Evolutionary conservation across 257 asterid genomes (phyloP).

Genomic region (Ilex aquifolium): DNA sequence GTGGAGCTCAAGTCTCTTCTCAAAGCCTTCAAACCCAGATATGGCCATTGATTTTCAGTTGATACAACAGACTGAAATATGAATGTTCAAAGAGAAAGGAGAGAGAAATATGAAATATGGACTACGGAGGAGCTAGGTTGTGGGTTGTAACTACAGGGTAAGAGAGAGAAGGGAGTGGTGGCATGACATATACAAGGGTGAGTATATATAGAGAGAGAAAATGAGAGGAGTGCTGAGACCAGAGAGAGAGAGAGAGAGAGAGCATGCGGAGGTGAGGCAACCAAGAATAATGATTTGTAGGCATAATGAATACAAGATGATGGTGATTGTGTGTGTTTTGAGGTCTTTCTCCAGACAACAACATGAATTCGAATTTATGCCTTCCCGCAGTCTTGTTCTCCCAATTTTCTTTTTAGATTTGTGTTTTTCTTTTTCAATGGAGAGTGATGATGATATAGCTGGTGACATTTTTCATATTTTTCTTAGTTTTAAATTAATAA

Average conservation of each 20-base stretch:
- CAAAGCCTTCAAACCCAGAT: slow-evolving; percentile 96
- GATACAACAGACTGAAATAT: not conserved
- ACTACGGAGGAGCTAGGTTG: not conserved
- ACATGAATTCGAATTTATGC: slow-evolving; percentile 44
- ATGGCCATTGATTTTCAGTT: slow-evolving; percentile 46
- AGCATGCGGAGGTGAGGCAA: slow-evolving; percentile 81
- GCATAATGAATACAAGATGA: slow-evolving; percentile 92
- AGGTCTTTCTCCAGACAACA: slow-evolving; percentile 43
- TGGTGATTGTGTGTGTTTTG: slow-evolving; percentile 31
- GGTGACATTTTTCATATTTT: too few relatives aligned
- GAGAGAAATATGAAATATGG: not conserved
- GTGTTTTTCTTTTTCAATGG: too few relatives aligned
- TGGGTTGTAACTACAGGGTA: not conserved
- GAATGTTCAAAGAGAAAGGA: not conserved
- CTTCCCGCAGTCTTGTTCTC: not conserved
- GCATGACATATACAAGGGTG: slow-evolving; percentile 50
- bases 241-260: slow-evolving; percentile 14
- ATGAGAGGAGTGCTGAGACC: not conserved
- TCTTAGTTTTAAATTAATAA: too few relatives aligned
- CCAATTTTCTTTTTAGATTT: slow-evolving; percentile 5
- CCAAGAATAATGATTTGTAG: slow-evolving; percentile 63
- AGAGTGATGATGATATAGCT: too few relatives aligned
- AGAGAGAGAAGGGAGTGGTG: slow-evolving; percentile 25
- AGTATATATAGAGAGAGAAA: slow-evolving; percentile 32
- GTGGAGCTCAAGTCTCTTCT: slow-evolving; percentile 11